Evolutionary conservation across 106 monocot genomes (phyloP), one percentile per base, ranked within the genome.

Genomic region (Dioscorea zingiberensis): DNA sequence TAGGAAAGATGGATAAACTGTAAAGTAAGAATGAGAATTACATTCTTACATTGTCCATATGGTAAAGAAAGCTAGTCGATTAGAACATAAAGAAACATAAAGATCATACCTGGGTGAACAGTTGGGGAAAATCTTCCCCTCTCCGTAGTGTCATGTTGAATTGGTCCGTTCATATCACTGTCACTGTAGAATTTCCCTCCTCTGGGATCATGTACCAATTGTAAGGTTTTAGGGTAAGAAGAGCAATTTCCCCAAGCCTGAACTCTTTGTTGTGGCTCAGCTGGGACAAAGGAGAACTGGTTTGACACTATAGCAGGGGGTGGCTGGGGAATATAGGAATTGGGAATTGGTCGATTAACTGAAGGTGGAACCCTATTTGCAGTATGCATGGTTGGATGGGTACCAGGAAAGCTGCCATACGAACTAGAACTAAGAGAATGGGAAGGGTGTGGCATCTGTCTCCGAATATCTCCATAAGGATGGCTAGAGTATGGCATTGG

Each of bases 281-380:
- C 47, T 13, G 80, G 87, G 23, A 78, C 66, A 78, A 81, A 91
- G 16, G 87, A 89, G 62, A 85, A 91, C 63, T 97, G 91, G 68
- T 88, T 88, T 69, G 97, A 81, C 45, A 86, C 68, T 26, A 69
- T 48, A 54, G 73, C 80, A 25, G 74, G 79, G n/a, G 85, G 91
- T 45, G 83, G 86, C 58, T 88, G 88, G 57, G 88, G 55, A 65
- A 76, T 74, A 58, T 87, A 91, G 47, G 64, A 66, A 72, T 77
- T 82, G 19, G 57, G 44, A 24, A 77, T 54, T 13, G 83, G 57
- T 21, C 49, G 25, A 48, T 28, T 65, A 14, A 58, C 59, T 21
- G 58, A 28, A 64, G 70, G 69, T 54, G 66, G 62, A 44, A 67
- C 49, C 27, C 73, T 79, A 70, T 72, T 76, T 54, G 68, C 67